These are phyloP conservation scores for Scedosporium dehoogii DNA, from an alignment of 2,329 filamentous ascomycete genomes.

Conservation along the genomic window DNA sequence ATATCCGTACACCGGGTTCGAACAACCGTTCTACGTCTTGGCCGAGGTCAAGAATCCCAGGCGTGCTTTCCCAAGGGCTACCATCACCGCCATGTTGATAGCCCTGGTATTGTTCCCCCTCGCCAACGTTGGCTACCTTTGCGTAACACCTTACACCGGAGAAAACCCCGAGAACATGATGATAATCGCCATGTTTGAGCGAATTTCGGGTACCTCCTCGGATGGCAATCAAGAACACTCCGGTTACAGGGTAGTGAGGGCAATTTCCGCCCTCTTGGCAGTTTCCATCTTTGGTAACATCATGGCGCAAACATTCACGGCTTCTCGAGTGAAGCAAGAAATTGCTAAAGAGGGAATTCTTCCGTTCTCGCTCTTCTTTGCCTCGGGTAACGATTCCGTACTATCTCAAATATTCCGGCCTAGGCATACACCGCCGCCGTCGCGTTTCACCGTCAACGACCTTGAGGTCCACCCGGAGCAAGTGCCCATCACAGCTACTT, in stretches of 20 bases:
- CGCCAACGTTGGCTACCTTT: conserved; percentile 29
- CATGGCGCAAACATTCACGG: conserved; percentile 45
- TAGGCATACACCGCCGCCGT: not conserved
- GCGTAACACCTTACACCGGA: conserved; percentile 13
- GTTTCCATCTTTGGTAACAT: conserved; percentile 46
- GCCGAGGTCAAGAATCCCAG: conserved; percentile 21
- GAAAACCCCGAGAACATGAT: conserved; percentile 8
- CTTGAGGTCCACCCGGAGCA: conserved; percentile 9
- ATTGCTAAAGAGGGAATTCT: conserved; percentile 49
- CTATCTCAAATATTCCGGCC: not conserved
- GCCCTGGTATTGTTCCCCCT: conserved; percentile 25
- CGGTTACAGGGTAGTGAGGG: conserved; percentile 9
- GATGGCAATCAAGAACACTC: not conserved
- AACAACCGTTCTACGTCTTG: conserved; percentile 26
- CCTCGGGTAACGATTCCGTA: conserved; percentile 9
- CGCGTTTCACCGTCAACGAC: not conserved
- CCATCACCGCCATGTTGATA: conserved; percentile 20
- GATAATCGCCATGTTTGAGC: conserved; percentile 7
- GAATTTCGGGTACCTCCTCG: conserved; percentile 18
- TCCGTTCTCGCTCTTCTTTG: conserved; percentile 38
- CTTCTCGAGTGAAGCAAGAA: conserved; percentile 48
- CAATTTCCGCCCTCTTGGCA: conserved; percentile 39
- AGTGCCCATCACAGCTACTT: conserved; percentile 9
- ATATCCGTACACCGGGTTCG: conserved; percentile 18
- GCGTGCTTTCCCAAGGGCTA: conserved; percentile 18